Evolutionary conservation across 2,329 filamentous ascomycete genomes (phyloP), one percentile per base, ranked within the genome.

Genomic region (Neoascochyta sp.): DNA sequence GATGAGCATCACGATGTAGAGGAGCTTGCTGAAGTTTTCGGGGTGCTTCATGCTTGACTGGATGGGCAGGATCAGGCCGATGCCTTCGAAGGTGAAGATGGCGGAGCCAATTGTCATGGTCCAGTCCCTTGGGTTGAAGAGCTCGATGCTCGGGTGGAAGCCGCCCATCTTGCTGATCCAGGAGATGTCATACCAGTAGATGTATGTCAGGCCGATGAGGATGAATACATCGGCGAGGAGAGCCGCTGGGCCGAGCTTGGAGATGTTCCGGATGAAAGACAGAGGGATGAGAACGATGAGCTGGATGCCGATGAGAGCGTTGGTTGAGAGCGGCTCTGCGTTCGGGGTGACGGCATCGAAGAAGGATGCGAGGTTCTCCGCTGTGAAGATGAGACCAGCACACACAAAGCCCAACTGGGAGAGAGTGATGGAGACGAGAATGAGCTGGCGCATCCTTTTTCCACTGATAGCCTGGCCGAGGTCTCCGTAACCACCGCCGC

Each of bases 401-500:
- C 83, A 88, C 22, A 88, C 83, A 43, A 88, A 88, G 2, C 83
- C 83, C 9, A 88, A 68, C 56, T 88, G 83, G 0, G 83, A 87
- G 8, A 88, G 70, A 1, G 80, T 76, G 54, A 88, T 81, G 9
- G 82, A 86, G 0, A 65, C 68, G 7, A 88, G 71, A 29, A 88
- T 82, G 19, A 88, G 62, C 12, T 67, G 67, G 33, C 83, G 75
- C 54, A 87, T 75, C 34, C 66, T 70, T 4, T 68, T 68, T 0
- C 83, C 83, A 7, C 76, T 73, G 41, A 86, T 81, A 3, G 75
- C 70, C 28, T 76, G 70, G 7, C 83, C 83, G 8, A 88, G 70
- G 31, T 88, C 83, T 54, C 83, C 83, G 52, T 88, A 88, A 41
- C 83, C 80, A 14, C 80, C 81, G 10, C 81, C 82, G 7, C 80